Conservation (phyloP, 148 eudicot species). For the Rhododendron griersonianum region DNA sequence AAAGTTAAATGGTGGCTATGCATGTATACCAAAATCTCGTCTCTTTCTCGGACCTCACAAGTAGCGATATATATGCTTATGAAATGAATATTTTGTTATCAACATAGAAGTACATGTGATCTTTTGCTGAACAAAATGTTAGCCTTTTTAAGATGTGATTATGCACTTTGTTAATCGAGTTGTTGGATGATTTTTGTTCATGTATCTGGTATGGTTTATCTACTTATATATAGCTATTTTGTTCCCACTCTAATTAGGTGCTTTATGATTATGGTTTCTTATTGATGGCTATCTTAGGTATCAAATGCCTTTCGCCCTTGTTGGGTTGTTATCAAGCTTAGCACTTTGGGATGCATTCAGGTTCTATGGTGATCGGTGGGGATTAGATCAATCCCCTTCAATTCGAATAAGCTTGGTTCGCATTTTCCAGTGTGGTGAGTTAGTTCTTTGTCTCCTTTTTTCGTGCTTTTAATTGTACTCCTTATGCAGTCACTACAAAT, state of each 20-base stretch:
- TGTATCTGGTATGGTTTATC: not conserved
- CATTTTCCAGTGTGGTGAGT: conserved; percentile 71
- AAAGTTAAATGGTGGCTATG: not conserved
- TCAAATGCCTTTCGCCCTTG: conserved; percentile 81
- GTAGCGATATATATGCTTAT: too few species aligned
- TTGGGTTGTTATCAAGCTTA: conserved; percentile 68
- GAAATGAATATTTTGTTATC: too few species aligned
- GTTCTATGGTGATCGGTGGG: conserved; percentile 60
- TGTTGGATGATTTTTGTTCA: not conserved
- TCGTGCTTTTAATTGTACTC: not conserved
- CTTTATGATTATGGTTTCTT: not conserved
- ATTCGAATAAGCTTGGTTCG: conserved; percentile 46
- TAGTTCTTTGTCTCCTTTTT: not conserved
- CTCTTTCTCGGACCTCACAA: not conserved
- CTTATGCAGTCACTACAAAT: not conserved
- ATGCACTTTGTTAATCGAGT: not conserved
- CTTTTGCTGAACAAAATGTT: not conserved
- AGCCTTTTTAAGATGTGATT: not conserved
- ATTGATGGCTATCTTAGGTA: conserved; percentile 43
- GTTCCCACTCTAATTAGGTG: not conserved
- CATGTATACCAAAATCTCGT: not conserved
- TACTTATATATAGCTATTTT: not conserved
- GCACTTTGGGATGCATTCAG: conserved; percentile 74
- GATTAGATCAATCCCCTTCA: conserved; percentile 44
- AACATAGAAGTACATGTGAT: not conserved